Percentiles rank a stretch among this genome's conserved stretches.
These are phyloP conservation scores for Chrysopogon serrulatus DNA, from an alignment of 176 grass and related monocot genomes.

Conservation along the genomic window DNA sequence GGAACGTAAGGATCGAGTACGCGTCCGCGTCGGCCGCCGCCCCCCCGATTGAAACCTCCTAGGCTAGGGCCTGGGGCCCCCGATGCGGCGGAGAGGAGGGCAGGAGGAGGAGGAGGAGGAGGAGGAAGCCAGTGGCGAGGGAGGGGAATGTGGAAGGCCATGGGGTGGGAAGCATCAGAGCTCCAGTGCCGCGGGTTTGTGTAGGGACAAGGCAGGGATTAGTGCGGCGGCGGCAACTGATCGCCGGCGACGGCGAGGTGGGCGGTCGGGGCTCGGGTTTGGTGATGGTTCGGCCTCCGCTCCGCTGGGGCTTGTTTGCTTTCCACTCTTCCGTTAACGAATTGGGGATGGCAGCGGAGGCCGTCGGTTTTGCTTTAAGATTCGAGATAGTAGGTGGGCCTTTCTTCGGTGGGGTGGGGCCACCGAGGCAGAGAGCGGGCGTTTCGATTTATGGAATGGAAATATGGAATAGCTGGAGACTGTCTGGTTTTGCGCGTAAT, in stretches of 20 bases:
- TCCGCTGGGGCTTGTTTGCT: slow-evolving; percentile 14
- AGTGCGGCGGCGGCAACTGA: slow-evolving; percentile 7
- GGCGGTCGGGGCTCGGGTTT: slow-evolving; percentile 28
- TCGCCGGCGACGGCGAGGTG: slow-evolving; percentile 41
- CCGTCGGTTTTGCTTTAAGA: slow-evolving; percentile 27
- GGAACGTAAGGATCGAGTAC: slow-evolving; percentile 72
- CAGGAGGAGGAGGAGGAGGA: slow-evolving; percentile 11
- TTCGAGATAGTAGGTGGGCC: slow-evolving; percentile 5
- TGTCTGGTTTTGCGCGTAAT: neutral
- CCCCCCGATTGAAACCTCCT: slow-evolving; percentile 14
- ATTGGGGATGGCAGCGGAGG: neutral
- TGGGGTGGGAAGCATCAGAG: slow-evolving; percentile 73
- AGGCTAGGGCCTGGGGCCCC: slow-evolving; percentile 34
- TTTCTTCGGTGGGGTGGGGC: neutral
- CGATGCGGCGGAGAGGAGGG: slow-evolving; percentile 24
- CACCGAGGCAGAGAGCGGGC: neutral
- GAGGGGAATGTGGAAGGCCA: slow-evolving; percentile 41
- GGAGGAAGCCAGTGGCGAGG: slow-evolving; percentile 18
- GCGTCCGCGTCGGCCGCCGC: slow-evolving; percentile 22
- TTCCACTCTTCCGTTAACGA: slow-evolving; percentile 35
- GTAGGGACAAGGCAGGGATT: neutral
- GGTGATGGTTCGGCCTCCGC: slow-evolving; percentile 13
- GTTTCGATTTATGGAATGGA: neutral
- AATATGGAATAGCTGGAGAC: neutral
- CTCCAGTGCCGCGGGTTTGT: neutral